Conservation (phyloP, 805 yeast species). For the Yarrowia divulgata region DNA sequence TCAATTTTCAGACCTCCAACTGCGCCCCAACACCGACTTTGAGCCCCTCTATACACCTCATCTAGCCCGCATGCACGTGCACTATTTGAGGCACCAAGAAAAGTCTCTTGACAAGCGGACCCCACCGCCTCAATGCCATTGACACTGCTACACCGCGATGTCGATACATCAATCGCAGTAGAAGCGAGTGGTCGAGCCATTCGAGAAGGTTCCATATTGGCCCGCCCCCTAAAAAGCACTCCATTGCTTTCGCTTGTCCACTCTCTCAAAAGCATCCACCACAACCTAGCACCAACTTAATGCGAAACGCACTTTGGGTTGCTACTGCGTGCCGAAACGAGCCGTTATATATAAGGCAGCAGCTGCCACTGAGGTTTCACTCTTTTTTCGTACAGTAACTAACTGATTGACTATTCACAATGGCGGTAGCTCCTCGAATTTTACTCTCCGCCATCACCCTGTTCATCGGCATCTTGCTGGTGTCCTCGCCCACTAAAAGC, state of each 20-base stretch:
- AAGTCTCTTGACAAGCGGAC: conserved; percentile 6
- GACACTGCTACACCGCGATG: not conserved
- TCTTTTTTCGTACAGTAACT: conserved; percentile 2
- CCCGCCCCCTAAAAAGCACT: conserved; percentile 3
- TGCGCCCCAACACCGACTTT: not conserved
- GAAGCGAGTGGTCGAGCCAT: not conserved
- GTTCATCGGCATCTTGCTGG: conserved; percentile 37
- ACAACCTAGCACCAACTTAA: conserved; percentile 33
- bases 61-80: conserved; percentile 35
- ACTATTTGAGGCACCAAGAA: conserved; percentile 25
- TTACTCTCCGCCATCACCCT: conserved; percentile 38
- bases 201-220: conserved; percentile 15
- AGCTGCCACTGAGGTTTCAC: conserved; percentile 15
- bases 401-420: conserved; percentile 11
- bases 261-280: conserved; percentile 19
- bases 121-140: not conserved
- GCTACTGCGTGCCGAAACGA: conserved; percentile 24
- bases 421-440: conserved; percentile 39
- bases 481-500: conserved; percentile 14
- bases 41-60: not conserved
- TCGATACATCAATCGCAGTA: not conserved
- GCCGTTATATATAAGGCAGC: conserved; percentile 16
- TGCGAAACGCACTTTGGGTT: conserved; percentile 34
- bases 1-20: not conserved
- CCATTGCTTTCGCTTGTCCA: conserved; percentile 22